Evolutionary conservation across 2,329 filamentous ascomycete genomes (phyloP), one percentile per base, ranked within the genome.

Genomic region (Chrysoporthe deuterocubensis): DNA sequence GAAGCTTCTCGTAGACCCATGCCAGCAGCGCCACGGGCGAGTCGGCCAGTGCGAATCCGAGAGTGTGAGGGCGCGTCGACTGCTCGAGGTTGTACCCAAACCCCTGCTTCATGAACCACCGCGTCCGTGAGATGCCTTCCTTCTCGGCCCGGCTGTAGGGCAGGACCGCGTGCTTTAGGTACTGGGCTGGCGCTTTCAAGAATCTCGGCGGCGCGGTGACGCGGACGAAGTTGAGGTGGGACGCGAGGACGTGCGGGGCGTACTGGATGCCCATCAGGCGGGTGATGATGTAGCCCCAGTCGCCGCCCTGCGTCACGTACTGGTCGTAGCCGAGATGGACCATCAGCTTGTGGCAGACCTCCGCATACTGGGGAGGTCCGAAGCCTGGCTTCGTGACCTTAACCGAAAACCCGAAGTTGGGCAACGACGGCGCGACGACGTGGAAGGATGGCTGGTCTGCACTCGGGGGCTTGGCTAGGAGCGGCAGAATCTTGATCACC

Each of bases 1-100:
- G 87, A 48, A 95, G 79, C 75, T 95, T 95, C 78, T 95, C 92
- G 71, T 92, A 92, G 44, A 95, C 89, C 92, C 92, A 96, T 0
- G 90, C 87, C 1, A 95, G 81, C 3, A 93, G 79, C 0, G 85
- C 90, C 0, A 92, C 85, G 0, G 92, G 92, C 7, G 85, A 89
- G 75, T 94, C 91, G 0, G 86, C 83, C 3, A 94, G 81, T 0
- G 83, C 88, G 73, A 92, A 92, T 0, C 89, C 89, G 0, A 94
- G 75, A 0, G 92, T 95, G 63, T 92, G 88, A 0, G 92, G 92
- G 67, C 90, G 89, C 0, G 91, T 93, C 14, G 80, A 78, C 72
- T 93, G 90, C 68, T 85, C 78, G 1, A 82, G 69, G 70, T 85
- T 82, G 75, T 93, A 93, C 2, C 85, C 88, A 9, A 75, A 77